These are phyloP conservation scores for Cetraspora pellucida DNA, from an alignment of 192 early-diverging fungal genomes.

Conservation along the genomic window DNA sequence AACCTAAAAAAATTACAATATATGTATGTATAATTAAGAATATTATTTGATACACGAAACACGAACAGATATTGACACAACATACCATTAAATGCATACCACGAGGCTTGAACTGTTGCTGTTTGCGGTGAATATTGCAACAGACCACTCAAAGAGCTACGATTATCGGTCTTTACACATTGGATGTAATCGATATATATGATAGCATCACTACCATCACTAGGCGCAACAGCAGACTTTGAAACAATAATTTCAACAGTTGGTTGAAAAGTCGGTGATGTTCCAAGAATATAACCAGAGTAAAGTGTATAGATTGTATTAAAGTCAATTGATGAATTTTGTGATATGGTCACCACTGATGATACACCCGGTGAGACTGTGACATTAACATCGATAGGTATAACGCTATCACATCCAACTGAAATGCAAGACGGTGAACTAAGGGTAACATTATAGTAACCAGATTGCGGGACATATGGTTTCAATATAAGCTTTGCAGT, in stretches of 20 bases:
- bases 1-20: too few relatives aligned
- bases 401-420: conserved; percentile 5
- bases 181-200: conserved; percentile 41
- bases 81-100: conserved; percentile 28
- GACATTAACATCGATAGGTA: conserved; percentile 39
- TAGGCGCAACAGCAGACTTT: background rate
- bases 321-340: conserved; percentile 40
- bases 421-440: conserved; percentile 55
- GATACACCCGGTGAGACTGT: conserved; percentile 39
- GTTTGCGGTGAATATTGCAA: conserved; percentile 14
- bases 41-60: too few relatives aligned
- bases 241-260: conserved; percentile 51
- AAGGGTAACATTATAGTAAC: conserved; percentile 61
- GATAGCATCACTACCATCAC: conserved; percentile 16
- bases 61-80: too few relatives aligned
- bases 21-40: too few relatives aligned
- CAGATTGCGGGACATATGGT: conserved; percentile 62
- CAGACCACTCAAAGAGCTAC: conserved; percentile 22
- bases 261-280: conserved; percentile 51
- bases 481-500: conserved; percentile 30
- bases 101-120: background rate
- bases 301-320: conserved; percentile 52
- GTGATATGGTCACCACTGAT: conserved; percentile 42
- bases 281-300: conserved; percentile 51
- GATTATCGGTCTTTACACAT: conserved; percentile 37